Percentiles rank a stretch among this genome's conserved stretches.
Conservation (phyloP, 2,329 filamentous ascomycete genomes). For the Aspergillus calidoustus region DNA sequence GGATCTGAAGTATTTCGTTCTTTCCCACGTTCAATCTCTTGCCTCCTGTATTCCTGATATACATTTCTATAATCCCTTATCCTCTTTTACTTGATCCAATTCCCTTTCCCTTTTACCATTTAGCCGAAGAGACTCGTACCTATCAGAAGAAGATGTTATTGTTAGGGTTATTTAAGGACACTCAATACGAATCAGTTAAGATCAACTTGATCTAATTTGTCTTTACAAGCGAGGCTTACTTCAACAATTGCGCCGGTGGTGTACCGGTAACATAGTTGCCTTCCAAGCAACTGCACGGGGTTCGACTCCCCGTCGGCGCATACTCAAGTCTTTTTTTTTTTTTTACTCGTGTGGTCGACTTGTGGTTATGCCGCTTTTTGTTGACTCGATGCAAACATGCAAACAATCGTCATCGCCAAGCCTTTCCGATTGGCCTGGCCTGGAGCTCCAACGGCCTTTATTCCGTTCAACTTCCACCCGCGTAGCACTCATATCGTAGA, state of each 20-base stretch:
- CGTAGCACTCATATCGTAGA: neutral
- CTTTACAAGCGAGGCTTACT: neutral
- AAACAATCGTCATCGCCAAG: slow-evolving; percentile 27
- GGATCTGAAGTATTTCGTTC: slow-evolving; percentile 26
- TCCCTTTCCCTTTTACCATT: slow-evolving; percentile 19
- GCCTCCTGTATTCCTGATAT: slow-evolving; percentile 29
- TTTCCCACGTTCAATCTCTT: slow-evolving; percentile 23
- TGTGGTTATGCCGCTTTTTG: neutral
- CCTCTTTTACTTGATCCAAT: slow-evolving; percentile 19
- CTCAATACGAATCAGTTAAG: slow-evolving; percentile 12
- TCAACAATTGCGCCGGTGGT: neutral
- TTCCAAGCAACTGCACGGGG: neutral
- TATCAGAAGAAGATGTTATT: slow-evolving; percentile 15
- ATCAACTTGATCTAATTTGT: neutral
- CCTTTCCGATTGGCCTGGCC: neutral
- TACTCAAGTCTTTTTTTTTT: neutral
- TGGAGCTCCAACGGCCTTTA: neutral
- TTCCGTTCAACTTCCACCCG: neutral
- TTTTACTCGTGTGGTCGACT: neutral
- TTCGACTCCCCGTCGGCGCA: neutral
- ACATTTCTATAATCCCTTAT: slow-evolving; percentile 25
- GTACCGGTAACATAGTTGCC: neutral
- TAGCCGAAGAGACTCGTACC: slow-evolving; percentile 11
- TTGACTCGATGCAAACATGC: slow-evolving; percentile 25
- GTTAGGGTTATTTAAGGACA: slow-evolving; percentile 16